phyloP scores from a whole-genome alignment of 768 basidiomycete genomes.

The Naganishia vishniacii region DNA sequence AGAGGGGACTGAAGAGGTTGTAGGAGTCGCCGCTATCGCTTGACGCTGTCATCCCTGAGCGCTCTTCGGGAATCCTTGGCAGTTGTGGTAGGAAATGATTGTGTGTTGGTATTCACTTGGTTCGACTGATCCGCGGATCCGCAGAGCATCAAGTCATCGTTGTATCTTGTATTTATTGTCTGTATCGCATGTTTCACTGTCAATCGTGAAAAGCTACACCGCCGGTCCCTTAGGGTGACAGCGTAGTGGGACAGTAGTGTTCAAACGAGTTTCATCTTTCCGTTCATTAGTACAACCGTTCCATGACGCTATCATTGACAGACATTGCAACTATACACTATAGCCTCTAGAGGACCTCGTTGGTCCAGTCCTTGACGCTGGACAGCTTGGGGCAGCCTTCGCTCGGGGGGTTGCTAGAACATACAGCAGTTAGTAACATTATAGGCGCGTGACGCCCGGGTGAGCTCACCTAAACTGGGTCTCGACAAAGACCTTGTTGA shows the following conservation, averaged over 20 bases:
- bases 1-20: constrained; percentile 27
- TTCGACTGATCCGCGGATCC: too few species aligned
- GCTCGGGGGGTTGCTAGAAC: constrained; percentile 49
- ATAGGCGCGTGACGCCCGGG: not conserved
- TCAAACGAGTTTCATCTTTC: too few species aligned
- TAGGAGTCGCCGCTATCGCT: not conserved
- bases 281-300: too few species aligned
- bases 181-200: not conserved
- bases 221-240: too few species aligned
- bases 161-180: not conserved
- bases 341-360: constrained; percentile 28
- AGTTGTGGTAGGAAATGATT: too few species aligned
- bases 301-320: too few species aligned
- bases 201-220: not conserved
- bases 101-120: too few species aligned
- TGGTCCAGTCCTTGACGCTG: constrained; percentile 57
- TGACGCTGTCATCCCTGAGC: too few species aligned
- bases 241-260: too few species aligned
- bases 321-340: too few species aligned
- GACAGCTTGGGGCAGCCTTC: constrained; percentile 56
- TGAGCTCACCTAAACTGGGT: constrained; percentile 50
- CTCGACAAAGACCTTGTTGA: constrained; percentile 70
- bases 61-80: too few species aligned
- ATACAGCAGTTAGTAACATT: not conserved
- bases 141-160: not conserved